phyloP scores from a whole-genome alignment of 352 stramenopile genomes.

The Thraustotheca clavata region DNA sequence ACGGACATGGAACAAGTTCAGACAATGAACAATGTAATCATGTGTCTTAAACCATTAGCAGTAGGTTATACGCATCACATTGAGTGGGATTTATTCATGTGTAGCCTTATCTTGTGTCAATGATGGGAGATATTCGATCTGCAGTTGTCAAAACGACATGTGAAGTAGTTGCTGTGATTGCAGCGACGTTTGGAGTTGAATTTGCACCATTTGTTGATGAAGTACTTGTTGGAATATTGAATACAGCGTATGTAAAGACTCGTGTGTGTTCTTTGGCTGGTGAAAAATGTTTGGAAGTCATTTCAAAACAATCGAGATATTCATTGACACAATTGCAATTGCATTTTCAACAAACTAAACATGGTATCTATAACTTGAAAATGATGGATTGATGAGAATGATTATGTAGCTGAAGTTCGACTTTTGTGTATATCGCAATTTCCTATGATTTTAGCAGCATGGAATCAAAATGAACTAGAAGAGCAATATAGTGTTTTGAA shows the following conservation, averaged over 20 bases:
- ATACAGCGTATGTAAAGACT: constrained; percentile 1
- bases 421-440: constrained; percentile 4
- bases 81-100: too few species aligned
- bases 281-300: not conserved
- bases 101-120: not conserved
- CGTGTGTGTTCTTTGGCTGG: not conserved
- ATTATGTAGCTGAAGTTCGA: constrained; percentile 8
- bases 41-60: not conserved
- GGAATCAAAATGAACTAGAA: constrained; percentile 4
- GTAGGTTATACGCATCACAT: too few species aligned
- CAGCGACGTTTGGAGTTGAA: not conserved
- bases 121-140: constrained; percentile 4
- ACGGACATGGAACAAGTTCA: not conserved
- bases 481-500: not conserved
- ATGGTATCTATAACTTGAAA: not conserved
- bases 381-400: not conserved
- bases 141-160: constrained; percentile 13
- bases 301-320: constrained; percentile 3
- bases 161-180: not conserved
- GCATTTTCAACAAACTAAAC: not conserved
- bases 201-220: constrained; percentile 7
- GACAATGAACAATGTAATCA: not conserved
- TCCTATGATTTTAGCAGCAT: constrained; percentile 2
- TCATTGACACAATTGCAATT: not conserved
- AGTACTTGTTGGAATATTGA: constrained; percentile 1